phyloP scores from a whole-genome alignment of 257 asterid genomes.

The Eustoma russellianum region DNA sequence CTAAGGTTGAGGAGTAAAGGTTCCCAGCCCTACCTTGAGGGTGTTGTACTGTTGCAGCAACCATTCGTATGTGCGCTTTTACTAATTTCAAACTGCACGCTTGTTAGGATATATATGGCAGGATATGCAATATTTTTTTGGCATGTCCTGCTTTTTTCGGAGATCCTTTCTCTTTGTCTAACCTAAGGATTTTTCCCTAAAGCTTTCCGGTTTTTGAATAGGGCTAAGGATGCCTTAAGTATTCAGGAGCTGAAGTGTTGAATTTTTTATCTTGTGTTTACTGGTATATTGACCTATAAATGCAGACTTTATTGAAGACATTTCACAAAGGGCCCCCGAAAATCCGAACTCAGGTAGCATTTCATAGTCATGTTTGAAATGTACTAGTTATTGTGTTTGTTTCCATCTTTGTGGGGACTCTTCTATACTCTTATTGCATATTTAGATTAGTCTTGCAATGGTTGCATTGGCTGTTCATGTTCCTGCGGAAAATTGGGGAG shows the following conservation, averaged over 20 bases:
- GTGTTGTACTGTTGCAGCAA: too few relatives aligned
- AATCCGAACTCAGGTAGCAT: constrained; percentile 92
- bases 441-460: constrained; percentile 98
- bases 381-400: neutral
- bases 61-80: too few relatives aligned
- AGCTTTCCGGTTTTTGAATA: neutral
- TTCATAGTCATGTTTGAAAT: constrained; percentile 11
- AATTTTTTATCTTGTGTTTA: constrained; percentile 9
- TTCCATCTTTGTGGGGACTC: constrained; percentile 9
- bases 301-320: constrained; percentile 85
- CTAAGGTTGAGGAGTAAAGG: too few relatives aligned
- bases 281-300: constrained; percentile 12
- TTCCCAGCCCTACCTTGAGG: too few relatives aligned
- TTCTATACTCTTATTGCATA: constrained; percentile 31
- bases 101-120: neutral
- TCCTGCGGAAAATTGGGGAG: constrained; percentile 91
- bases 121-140: neutral
- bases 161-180: neutral
- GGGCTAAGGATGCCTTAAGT: neutral
- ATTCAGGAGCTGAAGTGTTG: neutral
- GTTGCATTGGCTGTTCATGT: constrained; percentile 99
- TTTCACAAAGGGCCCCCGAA: constrained; percentile 89
- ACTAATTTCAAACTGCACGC: too few relatives aligned
- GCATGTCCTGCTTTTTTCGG: neutral
- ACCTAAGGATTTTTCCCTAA: neutral